phyloP scores from a whole-genome alignment of 495 filamentous ascomycete species.

The Penicillium steckii region DNA sequence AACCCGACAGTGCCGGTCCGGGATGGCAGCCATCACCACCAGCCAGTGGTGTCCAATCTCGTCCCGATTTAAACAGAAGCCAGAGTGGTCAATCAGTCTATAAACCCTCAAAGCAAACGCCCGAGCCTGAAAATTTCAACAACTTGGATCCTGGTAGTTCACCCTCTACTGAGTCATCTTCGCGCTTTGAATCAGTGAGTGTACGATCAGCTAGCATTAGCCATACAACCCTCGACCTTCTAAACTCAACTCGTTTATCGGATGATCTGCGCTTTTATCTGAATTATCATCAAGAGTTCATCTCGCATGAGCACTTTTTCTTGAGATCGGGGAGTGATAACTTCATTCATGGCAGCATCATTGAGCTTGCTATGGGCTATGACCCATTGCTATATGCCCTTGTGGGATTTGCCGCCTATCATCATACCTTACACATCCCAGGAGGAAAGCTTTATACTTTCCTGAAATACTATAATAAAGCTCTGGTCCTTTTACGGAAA shows the following conservation, averaged over 20 bases:
- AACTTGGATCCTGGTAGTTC: constrained; percentile 40
- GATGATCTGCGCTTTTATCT: constrained; percentile 77
- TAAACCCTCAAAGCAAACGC: constrained; percentile 40
- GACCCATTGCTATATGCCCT: constrained; percentile 86
- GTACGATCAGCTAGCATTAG: constrained; percentile 34
- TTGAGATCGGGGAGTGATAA: constrained; percentile 62
- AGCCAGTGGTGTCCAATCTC: constrained; percentile 22
- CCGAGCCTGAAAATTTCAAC: constrained; percentile 24
- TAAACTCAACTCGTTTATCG: constrained; percentile 46
- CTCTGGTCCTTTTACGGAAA: constrained; percentile 70
- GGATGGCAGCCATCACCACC: constrained; percentile 27
- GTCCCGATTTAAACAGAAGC: constrained; percentile 25
- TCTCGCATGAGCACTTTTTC: constrained; percentile 80
- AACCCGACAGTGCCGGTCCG: constrained; percentile 28
- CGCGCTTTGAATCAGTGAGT: constrained; percentile 33
- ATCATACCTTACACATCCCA: constrained; percentile 66
- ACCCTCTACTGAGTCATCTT: constrained; percentile 44
- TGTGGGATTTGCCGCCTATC: constrained; percentile 89
- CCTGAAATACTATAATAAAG: constrained; percentile 85
- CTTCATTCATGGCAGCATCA: constrained; percentile 70
- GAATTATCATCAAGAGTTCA: constrained; percentile 68
- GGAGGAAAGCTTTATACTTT: constrained; percentile 76
- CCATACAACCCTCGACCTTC: constrained; percentile 27
- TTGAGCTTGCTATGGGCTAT: constrained; percentile 70
- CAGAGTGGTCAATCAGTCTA: constrained; percentile 40